Percentiles rank a stretch among this genome's conserved stretches.
Evolutionary conservation across 2,329 filamentous ascomycete species (phyloP).

Genomic region (Penicillium sp.): DNA sequence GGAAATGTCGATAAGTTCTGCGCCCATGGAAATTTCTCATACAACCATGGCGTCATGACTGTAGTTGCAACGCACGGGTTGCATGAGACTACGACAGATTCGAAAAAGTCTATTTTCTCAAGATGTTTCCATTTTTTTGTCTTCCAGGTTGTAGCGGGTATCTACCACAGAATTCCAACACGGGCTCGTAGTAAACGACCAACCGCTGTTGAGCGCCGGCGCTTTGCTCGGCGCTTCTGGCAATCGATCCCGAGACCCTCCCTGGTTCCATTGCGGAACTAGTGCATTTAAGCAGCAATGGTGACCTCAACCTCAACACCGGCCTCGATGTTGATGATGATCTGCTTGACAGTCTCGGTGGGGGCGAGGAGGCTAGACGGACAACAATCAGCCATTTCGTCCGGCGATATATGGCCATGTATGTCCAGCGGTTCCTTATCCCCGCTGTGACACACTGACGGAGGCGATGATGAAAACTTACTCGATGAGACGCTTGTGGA

Average conservation of each 20-base stretch:
- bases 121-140: constrained; percentile 30
- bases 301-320: constrained; percentile 51
- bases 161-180: constrained; percentile 18
- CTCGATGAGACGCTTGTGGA: constrained; percentile 98
- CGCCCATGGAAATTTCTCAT: too few species aligned
- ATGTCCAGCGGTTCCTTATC: neutral
- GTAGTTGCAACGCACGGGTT: too few species aligned
- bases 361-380: constrained; percentile 73
- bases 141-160: constrained; percentile 29
- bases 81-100: neutral
- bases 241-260: constrained; percentile 19
- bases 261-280: constrained; percentile 18
- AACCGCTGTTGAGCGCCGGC: constrained; percentile 11
- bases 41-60: too few species aligned
- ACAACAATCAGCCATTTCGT: constrained; percentile 10
- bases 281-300: constrained; percentile 44
- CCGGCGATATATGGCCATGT: neutral
- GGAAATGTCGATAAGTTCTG: too few species aligned
- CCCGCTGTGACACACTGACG: neutral
- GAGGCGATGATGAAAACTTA: constrained; percentile 41
- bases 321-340: constrained; percentile 51
- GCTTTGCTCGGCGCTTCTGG: constrained; percentile 15
- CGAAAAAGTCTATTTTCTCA: constrained; percentile 13
- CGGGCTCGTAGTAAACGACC: constrained; percentile 13
- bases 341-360: constrained; percentile 65